Percentiles rank a stretch among this genome's conserved stretches.
Conservation (phyloP, 345 rosid species). For the Toxicodendron radicans region DNA sequence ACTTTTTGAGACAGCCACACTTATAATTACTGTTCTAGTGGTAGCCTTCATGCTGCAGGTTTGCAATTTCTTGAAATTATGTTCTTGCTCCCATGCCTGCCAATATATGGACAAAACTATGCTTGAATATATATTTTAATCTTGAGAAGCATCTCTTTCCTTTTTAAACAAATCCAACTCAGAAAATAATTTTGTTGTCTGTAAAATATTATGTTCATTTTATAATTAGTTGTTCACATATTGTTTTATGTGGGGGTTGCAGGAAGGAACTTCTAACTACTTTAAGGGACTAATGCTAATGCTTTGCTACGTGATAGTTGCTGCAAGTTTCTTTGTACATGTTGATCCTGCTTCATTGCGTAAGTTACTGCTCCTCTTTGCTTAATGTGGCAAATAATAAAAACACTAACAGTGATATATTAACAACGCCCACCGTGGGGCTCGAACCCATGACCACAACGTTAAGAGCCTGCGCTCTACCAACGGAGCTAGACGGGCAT, state of each 20-base stretch:
- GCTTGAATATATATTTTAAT: too few species aligned
- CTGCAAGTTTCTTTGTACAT: conserved; percentile 79
- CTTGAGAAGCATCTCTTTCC: too few species aligned
- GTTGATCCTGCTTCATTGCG: conserved; percentile 42
- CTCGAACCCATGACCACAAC: conserved; percentile 58
- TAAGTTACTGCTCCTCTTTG: conserved; percentile 13
- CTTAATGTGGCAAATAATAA: too few species aligned
- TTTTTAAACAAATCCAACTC: too few species aligned
- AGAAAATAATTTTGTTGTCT: too few species aligned
- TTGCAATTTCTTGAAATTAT: not conserved
- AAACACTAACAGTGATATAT: not conserved
- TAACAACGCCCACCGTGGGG: conserved; percentile 22
- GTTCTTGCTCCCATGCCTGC: not conserved
- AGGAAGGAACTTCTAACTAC: conserved; percentile 80
- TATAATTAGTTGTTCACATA: not conserved
- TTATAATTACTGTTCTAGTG: conserved; percentile 69
- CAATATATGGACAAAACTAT: not conserved
- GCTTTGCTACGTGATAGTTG: conserved; percentile 64
- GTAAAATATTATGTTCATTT: too few species aligned
- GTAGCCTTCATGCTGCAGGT: conserved; percentile 90
- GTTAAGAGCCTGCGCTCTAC: conserved; percentile 59
- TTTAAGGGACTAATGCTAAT: conserved; percentile 77
- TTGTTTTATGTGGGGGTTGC: conserved; percentile 16
- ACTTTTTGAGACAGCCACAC: conserved; percentile 86
- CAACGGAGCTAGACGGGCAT: conserved; percentile 48